Conservation (phyloP, 345 rosid genomes). For the Dipteronia sinensis region DNA sequence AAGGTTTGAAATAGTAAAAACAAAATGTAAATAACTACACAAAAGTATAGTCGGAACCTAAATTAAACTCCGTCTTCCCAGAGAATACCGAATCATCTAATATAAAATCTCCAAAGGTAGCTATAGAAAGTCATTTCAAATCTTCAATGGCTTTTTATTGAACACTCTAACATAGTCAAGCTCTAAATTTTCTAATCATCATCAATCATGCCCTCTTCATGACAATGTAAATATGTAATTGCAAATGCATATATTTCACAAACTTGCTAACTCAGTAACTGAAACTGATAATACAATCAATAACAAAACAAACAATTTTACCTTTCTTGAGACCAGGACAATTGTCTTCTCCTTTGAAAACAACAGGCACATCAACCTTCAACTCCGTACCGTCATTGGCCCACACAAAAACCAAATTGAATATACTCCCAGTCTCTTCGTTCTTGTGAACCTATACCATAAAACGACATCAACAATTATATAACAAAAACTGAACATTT, state of each 20-base stretch:
- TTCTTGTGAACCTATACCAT: conserved; percentile 69
- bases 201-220: neutral
- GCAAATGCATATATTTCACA: neutral
- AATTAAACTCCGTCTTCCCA: neutral
- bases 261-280: neutral
- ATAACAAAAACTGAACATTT: neutral
- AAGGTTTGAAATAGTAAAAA: neutral
- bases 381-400: conserved; percentile 71
- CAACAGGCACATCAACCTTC: conserved; percentile 86
- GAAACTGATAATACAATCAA: neutral
- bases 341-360: conserved; percentile 74
- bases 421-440: conserved; percentile 73
- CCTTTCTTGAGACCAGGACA: conserved; percentile 86
- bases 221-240: neutral
- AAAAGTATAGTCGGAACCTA: neutral
- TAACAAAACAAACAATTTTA: conserved; percentile 16
- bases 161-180: no score
- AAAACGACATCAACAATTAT: neutral
- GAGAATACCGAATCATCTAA: neutral
- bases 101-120: neutral
- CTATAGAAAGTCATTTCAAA: neutral
- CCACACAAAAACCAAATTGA: conserved; percentile 91
- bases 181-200: neutral
- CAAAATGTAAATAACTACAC: neutral
- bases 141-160: no score